Evolutionary conservation across 805 yeast genomes (phyloP), one percentile per base, ranked within the genome.

Genomic region (Dipodascopsis uninucleata): DNA sequence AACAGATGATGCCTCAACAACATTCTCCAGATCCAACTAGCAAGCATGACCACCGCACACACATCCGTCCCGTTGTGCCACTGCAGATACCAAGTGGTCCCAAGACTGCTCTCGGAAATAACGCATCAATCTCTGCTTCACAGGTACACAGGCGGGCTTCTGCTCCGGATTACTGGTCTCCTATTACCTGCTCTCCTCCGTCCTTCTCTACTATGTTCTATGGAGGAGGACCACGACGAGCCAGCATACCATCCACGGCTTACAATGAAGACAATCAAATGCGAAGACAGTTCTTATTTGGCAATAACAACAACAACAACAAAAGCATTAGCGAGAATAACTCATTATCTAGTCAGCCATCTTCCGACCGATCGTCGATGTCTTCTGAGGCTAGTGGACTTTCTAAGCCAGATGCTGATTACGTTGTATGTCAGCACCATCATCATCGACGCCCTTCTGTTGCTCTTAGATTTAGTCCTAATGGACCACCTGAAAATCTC

Each of bases 401-500:
- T n/a, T n/a, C n/a, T n/a, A n/a, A n/a, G n/a, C n/a, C n/a, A n/a
- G n/a, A n/a, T n/a, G 29, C 33, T 35, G 39, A 21, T 33, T 37
- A 18, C 34, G 52, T 46, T 33, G 36, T 25, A 20, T 51, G 58
- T 36, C 42, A 25, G 17, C 53, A 58, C 24, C 63, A 61, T 43
- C 64, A 61, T 42, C 61, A 57, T 31, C 55, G 64, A 7, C 50
- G 58, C n/a, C 46, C 55, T 23, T 44, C 58, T 3, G 56, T 55
- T 8, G 64, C 64, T 7, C 57, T 61, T 35, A 45, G 53, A 36
- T 61, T 61, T 33, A n/a, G n/a, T n/a, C n/a, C n/a, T n/a, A n/a
- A n/a, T n/a, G 47, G 41, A 20, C 47, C 58, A 25, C 43, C 37
- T 7, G 49, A 47, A 3, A 33, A 28, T n/a, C 42, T 43, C 23